Conservation (phyloP, 371 early-diverging fungal genomes). For the Apophysomyces elegans region DNA sequence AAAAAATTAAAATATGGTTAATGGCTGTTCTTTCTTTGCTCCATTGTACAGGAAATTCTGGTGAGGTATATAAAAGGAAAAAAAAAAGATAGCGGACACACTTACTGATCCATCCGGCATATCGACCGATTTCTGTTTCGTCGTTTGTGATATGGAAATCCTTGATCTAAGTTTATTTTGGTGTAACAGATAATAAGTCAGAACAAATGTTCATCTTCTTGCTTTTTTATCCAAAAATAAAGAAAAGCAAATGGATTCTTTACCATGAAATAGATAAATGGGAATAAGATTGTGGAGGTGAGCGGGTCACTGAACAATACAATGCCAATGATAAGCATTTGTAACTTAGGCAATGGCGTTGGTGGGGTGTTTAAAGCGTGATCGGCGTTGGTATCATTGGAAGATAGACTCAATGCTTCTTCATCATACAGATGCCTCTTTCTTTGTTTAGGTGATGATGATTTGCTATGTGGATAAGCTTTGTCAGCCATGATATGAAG, state of each 20-base stretch:
- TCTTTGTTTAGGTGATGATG: neutral
- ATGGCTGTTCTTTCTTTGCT: neutral
- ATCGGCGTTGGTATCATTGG: neutral
- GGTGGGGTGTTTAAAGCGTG: neutral
- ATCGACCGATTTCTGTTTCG: slow-evolving; percentile 67
- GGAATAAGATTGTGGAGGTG: slow-evolving; percentile 67
- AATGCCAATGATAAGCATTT: slow-evolving; percentile 61
- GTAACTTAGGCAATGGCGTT: slow-evolving; percentile 56
- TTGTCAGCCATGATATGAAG: no score
- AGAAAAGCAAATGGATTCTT: neutral
- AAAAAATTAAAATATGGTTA: neutral
- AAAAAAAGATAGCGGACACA: neutral
- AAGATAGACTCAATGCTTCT: slow-evolving; percentile 3
- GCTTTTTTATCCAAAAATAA: neutral
- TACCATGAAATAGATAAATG: slow-evolving; percentile 71
- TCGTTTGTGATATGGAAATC: slow-evolving; percentile 65
- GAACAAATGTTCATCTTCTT: no score
- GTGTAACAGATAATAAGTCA: neutral
- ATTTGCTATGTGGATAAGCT: neutral
- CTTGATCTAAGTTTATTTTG: slow-evolving; percentile 39
- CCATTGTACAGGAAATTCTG: neutral
- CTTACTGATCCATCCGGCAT: slow-evolving; percentile 68
- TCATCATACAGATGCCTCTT: neutral
- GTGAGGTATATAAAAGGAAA: no score
- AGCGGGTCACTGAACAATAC: slow-evolving; percentile 70